Percentiles rank a stretch among this genome's conserved stretches.
phyloP scores from a whole-genome alignment of 768 basidiomycete species.

The Tylopilus vinaceipallidus region DNA sequence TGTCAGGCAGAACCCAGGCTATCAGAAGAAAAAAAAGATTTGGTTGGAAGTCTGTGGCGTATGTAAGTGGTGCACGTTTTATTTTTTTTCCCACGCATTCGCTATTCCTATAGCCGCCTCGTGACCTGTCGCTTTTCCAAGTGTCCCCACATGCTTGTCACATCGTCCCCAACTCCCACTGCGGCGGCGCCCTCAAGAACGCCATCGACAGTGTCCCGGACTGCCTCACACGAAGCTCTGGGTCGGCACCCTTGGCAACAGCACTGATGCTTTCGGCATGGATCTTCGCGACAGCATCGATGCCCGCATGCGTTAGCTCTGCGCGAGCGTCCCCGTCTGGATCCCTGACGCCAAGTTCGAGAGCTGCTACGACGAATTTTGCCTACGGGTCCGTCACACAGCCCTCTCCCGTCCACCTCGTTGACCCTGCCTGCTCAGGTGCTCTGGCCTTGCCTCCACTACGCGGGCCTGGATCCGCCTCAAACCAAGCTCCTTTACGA shows the following conservation, averaged over 20 bases:
- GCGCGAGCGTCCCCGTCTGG: slow-evolving; percentile 63
- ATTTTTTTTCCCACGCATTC: too few relatives aligned
- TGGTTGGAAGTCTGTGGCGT: too few relatives aligned
- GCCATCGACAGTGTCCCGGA: slow-evolving; percentile 67
- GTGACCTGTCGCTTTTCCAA: too few relatives aligned
- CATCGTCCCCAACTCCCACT: slow-evolving; percentile 62
- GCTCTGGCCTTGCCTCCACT: slow-evolving; percentile 86
- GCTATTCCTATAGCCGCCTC: too few relatives aligned
- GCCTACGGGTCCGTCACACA: slow-evolving; percentile 59
- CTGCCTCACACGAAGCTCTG: slow-evolving; percentile 50
- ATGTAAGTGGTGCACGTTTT: too few relatives aligned
- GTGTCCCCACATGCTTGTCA: slow-evolving; percentile 46
- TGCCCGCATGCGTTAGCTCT: slow-evolving; percentile 40
- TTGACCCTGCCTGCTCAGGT: slow-evolving; percentile 39
- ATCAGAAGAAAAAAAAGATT: too few relatives aligned
- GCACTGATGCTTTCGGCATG: slow-evolving; percentile 63
- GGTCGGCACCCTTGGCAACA: slow-evolving; percentile 74
- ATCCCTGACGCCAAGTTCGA: slow-evolving; percentile 78
- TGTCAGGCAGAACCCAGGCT: too few relatives aligned
- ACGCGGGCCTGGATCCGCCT: slow-evolving; percentile 82
- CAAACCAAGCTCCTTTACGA: slow-evolving; percentile 83
- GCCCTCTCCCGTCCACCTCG: slow-evolving; percentile 11
- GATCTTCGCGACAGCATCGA: slow-evolving; percentile 58
- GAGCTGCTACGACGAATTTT: slow-evolving; percentile 82
- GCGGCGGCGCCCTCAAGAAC: slow-evolving; percentile 84